phyloP scores from a whole-genome alignment of 2,329 filamentous ascomycete species.

The Diaporthe citrichinensis region DNA sequence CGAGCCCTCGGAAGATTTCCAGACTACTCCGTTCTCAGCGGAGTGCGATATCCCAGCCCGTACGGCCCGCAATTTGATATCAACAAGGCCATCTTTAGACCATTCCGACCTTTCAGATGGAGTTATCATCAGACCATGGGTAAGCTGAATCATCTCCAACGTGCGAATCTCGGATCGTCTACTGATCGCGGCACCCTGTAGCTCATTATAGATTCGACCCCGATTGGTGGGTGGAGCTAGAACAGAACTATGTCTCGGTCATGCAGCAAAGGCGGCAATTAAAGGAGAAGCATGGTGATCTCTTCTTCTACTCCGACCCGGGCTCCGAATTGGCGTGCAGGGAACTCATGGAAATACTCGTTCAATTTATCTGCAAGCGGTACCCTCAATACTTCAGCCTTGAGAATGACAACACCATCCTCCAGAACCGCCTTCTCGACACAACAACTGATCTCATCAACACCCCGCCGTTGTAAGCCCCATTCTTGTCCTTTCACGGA shows the following conservation, averaged over 20 bases:
- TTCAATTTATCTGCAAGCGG: constrained; percentile 83
- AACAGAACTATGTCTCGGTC: constrained; percentile 77
- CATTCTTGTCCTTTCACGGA: no score
- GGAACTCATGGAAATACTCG: constrained; percentile 87
- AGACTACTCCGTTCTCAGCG: constrained; percentile 81
- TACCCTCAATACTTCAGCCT: constrained; percentile 80
- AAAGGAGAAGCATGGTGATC: constrained; percentile 72
- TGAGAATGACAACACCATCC: constrained; percentile 67
- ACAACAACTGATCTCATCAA: constrained; percentile 72
- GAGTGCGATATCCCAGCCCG: constrained; percentile 77
- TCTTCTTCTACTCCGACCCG: constrained; percentile 77
- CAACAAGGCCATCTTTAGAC: constrained; percentile 76
- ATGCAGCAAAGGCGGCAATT: constrained; percentile 79
- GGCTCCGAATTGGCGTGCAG: constrained; percentile 85
- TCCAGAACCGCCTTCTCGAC: constrained; percentile 79
- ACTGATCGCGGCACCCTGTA: constrained; percentile 51
- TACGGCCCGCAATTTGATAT: constrained; percentile 76
- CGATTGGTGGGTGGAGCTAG: constrained; percentile 92
- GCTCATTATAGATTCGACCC: constrained; percentile 83
- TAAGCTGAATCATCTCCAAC: constrained; percentile 60
- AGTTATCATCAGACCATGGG: constrained; percentile 93
- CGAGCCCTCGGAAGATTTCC: constrained; percentile 81
- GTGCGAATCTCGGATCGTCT: not conserved
- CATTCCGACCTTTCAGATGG: constrained; percentile 88
- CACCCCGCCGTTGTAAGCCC: constrained; percentile 69